Evolutionary conservation across 2,329 filamentous ascomycete genomes (phyloP).

Genomic region (Hymenoscyphus fraxineus): DNA sequence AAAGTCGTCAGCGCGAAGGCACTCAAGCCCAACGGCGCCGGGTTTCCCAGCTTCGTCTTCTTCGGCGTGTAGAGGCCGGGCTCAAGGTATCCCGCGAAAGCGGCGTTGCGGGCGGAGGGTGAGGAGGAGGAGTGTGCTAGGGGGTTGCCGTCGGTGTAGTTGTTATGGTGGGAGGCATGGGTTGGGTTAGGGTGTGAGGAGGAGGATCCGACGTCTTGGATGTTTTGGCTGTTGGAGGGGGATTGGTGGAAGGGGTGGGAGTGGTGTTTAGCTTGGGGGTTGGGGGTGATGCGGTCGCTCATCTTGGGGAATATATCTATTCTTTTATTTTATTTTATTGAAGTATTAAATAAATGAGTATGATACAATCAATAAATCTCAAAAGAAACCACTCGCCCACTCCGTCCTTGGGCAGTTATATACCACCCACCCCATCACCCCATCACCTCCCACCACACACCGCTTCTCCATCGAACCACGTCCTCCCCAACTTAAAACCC

Average conservation of each 20-base stretch:
- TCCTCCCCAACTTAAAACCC: neutral
- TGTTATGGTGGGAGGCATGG: neutral
- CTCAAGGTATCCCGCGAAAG: slow-evolving; percentile 58
- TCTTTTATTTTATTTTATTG: no score
- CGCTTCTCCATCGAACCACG: neutral
- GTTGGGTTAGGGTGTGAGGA: neutral
- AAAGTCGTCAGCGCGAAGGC: slow-evolving; percentile 63
- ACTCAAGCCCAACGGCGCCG: slow-evolving; percentile 55
- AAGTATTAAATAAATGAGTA: no score
- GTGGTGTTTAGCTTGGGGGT: neutral
- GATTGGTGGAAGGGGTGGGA: neutral
- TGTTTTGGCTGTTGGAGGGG: neutral
- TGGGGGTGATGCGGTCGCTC: neutral
- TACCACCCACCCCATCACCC: neutral
- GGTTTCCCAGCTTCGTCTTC: slow-evolving; percentile 54
- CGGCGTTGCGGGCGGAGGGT: slow-evolving; percentile 42
- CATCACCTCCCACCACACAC: neutral
- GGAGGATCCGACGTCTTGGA: neutral
- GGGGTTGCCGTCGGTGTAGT: slow-evolving; percentile 36
- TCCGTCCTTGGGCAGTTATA: neutral
- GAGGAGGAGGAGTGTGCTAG: slow-evolving; percentile 46
- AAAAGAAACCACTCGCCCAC: no score
- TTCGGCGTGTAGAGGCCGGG: slow-evolving; percentile 54
- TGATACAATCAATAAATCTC: no score
- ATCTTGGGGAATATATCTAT: no score